Conservation (phyloP, 371 early-diverging fungal species). For the Actinomortierella wolfii region DNA sequence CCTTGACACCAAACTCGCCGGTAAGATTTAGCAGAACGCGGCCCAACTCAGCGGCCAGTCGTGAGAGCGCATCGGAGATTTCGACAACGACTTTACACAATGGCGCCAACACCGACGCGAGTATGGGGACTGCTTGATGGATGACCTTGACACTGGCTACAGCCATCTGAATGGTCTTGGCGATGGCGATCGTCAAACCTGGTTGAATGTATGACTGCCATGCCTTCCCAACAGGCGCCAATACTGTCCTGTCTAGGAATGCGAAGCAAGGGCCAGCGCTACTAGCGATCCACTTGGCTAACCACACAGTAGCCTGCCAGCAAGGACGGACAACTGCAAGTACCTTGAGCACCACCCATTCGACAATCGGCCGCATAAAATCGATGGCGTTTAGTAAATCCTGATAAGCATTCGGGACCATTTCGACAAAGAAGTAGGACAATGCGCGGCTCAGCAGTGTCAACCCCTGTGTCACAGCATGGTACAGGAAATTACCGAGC, state of each 20-base stretch:
- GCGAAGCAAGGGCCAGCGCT: constrained; percentile 8
- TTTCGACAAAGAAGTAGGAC: constrained; percentile 16
- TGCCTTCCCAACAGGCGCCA: constrained; percentile 5
- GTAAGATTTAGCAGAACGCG: constrained; percentile 7
- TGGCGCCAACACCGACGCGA: constrained; percentile 8
- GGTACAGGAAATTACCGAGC: neutral
- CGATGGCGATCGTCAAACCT: neutral
- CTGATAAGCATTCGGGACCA: constrained; percentile 28
- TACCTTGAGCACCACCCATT: constrained; percentile 21
- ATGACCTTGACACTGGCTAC: neutral
- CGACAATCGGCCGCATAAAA: constrained; percentile 24
- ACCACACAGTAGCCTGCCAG: constrained; percentile 20
- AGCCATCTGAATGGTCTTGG: too few relatives aligned
- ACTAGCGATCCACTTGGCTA: constrained; percentile 10
- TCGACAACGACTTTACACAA: constrained; percentile 18
- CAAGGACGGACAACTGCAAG: constrained; percentile 14
- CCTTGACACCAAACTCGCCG: constrained; percentile 13
- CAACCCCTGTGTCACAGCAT: neutral
- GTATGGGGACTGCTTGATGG: neutral
- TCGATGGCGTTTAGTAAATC: constrained; percentile 30
- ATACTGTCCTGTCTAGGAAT: constrained; percentile 11
- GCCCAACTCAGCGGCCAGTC: neutral
- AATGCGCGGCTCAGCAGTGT: constrained; percentile 7
- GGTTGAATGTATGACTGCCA: constrained; percentile 24
- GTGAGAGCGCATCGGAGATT: constrained; percentile 9